Evolutionary conservation across 2,329 filamentous ascomycete genomes (phyloP).

Genomic region (Macrophomina pseudophaseolina): DNA sequence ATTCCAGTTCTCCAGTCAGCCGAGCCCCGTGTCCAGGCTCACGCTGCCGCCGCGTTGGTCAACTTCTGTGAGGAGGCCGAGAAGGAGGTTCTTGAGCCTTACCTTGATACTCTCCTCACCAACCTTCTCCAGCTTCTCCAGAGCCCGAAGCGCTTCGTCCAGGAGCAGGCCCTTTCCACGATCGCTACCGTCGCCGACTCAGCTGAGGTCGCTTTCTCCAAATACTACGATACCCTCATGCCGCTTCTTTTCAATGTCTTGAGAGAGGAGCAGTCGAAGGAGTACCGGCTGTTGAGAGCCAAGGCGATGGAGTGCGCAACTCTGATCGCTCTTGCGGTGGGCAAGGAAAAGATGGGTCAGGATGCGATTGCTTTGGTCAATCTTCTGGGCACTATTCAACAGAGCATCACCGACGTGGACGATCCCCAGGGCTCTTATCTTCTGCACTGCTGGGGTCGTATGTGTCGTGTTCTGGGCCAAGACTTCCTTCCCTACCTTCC

Average conservation of each 20-base stretch:
- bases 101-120: constrained; percentile 84
- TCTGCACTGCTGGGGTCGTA: constrained; percentile 98
- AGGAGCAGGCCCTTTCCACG: constrained; percentile 95
- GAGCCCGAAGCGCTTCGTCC: constrained; percentile 92
- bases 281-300: constrained; percentile 85
- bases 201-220: constrained; percentile 89
- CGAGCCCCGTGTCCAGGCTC: constrained; percentile 90
- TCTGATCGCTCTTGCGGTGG: constrained; percentile 91
- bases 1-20: constrained; percentile 89
- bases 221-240: constrained; percentile 97
- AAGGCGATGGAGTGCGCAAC: constrained; percentile 99
- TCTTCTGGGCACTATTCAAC: constrained; percentile 84
- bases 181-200: constrained; percentile 99
- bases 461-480: constrained; percentile 90
- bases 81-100: constrained; percentile 87
- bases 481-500: constrained; percentile 93
- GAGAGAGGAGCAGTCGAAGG: constrained; percentile 88
- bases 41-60: constrained; percentile 95
- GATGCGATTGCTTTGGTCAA: constrained; percentile 89
- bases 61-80: constrained; percentile 99
- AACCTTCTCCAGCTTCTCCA: constrained; percentile 87
- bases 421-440: constrained; percentile 97
- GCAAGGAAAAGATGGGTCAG: constrained; percentile 85
- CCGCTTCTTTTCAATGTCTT: constrained; percentile 89
- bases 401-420: constrained; percentile 79